Evolutionary conservation across 2,329 filamentous ascomycete species (phyloP).

Genomic region (Fusarium tupiense): DNA sequence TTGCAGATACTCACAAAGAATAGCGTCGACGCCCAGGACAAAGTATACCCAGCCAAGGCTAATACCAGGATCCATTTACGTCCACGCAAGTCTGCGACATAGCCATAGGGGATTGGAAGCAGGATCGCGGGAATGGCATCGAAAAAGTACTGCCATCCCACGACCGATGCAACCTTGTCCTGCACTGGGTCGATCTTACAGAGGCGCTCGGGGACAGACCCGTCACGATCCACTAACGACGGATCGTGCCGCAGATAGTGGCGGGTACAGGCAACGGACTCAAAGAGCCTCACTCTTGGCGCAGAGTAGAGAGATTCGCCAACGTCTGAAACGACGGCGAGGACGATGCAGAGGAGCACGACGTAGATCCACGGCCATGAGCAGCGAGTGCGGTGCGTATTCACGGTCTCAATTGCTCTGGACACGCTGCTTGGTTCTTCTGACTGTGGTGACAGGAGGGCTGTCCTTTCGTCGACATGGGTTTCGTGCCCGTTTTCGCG

Average conservation of each 20-base stretch:
- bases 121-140: background rate
- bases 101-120: background rate
- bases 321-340: background rate
- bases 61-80: conserved; percentile 1
- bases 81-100: background rate
- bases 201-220: background rate
- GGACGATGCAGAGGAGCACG: background rate
- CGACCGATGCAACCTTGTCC: conserved; percentile 1
- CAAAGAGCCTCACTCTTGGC: conserved; percentile 5
- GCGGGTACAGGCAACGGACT: conserved; percentile 2
- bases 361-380: conserved; percentile 2
- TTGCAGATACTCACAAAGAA: background rate
- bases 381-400: background rate
- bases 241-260: conserved; percentile 4
- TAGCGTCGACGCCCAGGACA: background rate
- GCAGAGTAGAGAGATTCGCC: background rate
- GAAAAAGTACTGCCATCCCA: conserved; percentile 7
- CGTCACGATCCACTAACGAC: background rate
- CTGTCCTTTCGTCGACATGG: background rate
- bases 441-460: background rate
- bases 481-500: background rate
- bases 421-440: background rate
- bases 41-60: background rate
- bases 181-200: background rate
- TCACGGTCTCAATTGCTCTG: background rate